These are phyloP conservation scores for Prunus campanulata DNA, from an alignment of 306 rosid genomes.

Conservation along the genomic window DNA sequence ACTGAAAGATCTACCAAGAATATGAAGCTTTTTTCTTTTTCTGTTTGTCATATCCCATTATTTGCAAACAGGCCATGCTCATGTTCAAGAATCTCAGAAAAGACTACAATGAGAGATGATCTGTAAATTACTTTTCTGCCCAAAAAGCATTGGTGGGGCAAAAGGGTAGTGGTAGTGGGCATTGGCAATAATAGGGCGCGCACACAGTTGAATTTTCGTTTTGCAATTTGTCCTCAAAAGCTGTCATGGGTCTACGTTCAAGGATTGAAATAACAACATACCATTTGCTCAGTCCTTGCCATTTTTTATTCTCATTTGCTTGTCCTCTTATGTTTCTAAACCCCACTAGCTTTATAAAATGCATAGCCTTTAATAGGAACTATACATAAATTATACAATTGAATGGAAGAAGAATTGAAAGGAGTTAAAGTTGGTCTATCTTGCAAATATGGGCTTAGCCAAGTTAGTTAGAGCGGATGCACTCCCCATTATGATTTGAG, in stretches of 20 bases:
- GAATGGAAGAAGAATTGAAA: neutral
- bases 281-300: slow-evolving; percentile 6
- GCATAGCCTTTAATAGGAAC: neutral
- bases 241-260: neutral
- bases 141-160: slow-evolving; percentile 13
- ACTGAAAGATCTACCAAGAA: slow-evolving; percentile 5
- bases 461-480: no score
- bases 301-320: slow-evolving; percentile 5
- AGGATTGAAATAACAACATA: slow-evolving; percentile 7
- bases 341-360: neutral
- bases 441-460: accelerated
- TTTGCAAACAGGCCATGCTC: neutral
- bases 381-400: neutral
- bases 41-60: neutral
- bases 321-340: neutral
- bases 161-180: slow-evolving; percentile 1
- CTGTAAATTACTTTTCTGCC: slow-evolving; percentile 2
- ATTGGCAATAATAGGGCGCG: neutral
- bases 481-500: accelerated
- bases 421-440: no score
- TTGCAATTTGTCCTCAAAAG: neutral
- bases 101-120: slow-evolving; percentile 15
- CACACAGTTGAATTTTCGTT: neutral
- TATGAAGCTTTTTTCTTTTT: slow-evolving; percentile 9
- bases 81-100: slow-evolving; percentile 9